phyloP scores from a whole-genome alignment of 2,329 filamentous ascomycete species.

The Trichoderma koningiopsis region DNA sequence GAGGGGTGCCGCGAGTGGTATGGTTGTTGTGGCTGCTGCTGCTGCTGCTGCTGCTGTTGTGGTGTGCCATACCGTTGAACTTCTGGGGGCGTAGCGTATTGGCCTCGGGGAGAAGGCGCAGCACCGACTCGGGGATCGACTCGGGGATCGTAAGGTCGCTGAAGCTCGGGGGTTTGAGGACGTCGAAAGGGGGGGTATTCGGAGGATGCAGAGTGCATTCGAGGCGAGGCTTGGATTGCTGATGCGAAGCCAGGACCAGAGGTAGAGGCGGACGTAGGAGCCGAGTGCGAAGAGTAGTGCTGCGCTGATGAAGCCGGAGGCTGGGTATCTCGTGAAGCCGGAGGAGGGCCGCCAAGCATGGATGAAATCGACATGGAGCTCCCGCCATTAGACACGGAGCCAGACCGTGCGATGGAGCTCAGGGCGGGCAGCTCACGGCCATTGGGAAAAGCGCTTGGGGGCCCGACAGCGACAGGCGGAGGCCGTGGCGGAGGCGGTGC shows the following conservation, averaged over 20 bases:
- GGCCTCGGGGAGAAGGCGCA: conserved; percentile 52
- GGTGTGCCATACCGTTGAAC: conserved; percentile 61
- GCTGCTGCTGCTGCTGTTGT: conserved; percentile 41
- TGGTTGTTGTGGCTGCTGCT: conserved; percentile 29
- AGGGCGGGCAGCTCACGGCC: conserved; percentile 58
- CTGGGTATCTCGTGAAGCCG: conserved; percentile 47
- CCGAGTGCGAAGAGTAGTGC: conserved; percentile 49
- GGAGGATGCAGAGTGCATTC: conserved; percentile 55
- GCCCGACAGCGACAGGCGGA: conserved; percentile 47
- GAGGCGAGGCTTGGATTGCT: conserved; percentile 57
- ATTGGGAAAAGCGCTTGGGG: conserved; percentile 49
- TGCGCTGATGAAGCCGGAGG: conserved; percentile 34
- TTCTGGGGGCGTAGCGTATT: conserved; percentile 62
- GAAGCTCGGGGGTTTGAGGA: conserved; percentile 73
- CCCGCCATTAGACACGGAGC: conserved; percentile 38
- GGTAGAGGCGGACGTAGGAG: conserved; percentile 42
- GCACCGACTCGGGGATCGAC: conserved; percentile 49
- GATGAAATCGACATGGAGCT: conserved; percentile 65
- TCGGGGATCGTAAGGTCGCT: conserved; percentile 55
- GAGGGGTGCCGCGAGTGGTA: conserved; percentile 56
- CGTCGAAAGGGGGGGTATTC: conserved; percentile 66
- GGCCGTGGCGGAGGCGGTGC: conserved; percentile 51
- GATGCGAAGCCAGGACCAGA: conserved; percentile 50
- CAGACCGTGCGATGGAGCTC: conserved; percentile 51
- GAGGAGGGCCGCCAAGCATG: conserved; percentile 58